Conservation (phyloP, 176 grass and related monocot genomes). For the Paspalum vaginatum region DNA sequence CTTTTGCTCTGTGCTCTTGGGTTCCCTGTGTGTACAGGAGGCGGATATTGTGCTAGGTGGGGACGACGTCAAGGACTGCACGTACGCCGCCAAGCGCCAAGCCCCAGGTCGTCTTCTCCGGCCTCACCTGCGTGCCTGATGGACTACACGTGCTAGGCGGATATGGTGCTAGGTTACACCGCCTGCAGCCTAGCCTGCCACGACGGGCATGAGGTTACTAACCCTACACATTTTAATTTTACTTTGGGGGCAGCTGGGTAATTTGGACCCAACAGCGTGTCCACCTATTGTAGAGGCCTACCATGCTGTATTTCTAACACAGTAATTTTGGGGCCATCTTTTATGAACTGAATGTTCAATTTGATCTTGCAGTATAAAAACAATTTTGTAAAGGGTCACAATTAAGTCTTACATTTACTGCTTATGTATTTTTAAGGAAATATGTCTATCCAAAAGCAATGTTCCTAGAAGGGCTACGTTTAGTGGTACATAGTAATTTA, state of each 20-base stretch:
- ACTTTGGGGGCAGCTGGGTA: not conserved
- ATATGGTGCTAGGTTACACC: constrained; percentile 78
- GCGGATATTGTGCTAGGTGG: constrained; percentile 92
- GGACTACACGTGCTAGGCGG: no score
- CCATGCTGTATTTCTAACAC: not conserved
- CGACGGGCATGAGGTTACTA: constrained; percentile 91
- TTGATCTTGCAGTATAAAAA: no score
- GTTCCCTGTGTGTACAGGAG: constrained; percentile 51
- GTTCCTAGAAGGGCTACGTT: no score
- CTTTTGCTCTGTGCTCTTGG: not conserved
- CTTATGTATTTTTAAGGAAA: no score
- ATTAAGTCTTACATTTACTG: no score
- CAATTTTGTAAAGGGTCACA: no score
- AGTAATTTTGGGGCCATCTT: not conserved
- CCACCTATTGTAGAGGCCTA: not conserved
- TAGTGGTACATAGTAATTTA: no score
- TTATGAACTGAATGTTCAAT: not conserved
- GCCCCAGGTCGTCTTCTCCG: constrained; percentile 98
- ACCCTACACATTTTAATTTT: no score
- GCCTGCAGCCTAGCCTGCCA: constrained; percentile 94
- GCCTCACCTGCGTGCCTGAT: constrained; percentile 82
- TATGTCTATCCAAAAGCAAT: no score
- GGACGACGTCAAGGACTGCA: constrained; percentile 96
- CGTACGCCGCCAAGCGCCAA: constrained; percentile 73
- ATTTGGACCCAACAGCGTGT: not conserved